A percentile compares a stretch with the other conserved stretches of the same genome.
These are phyloP conservation scores for Xanthoceras sorbifolium DNA, from an alignment of 345 rosid genomes.

Conservation along the genomic window DNA sequence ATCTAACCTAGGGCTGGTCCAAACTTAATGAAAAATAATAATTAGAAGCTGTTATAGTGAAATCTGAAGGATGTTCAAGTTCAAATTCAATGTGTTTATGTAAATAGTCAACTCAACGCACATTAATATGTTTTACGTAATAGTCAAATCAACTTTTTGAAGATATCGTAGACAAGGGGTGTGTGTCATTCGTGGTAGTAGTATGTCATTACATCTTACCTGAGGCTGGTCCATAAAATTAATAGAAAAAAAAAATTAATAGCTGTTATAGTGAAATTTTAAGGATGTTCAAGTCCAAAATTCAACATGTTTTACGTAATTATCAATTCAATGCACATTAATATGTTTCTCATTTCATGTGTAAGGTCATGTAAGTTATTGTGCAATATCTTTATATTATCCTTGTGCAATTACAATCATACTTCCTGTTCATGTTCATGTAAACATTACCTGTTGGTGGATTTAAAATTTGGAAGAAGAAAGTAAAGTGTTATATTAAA, in stretches of 20 bases:
- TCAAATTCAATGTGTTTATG: neutral
- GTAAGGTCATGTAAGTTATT: neutral
- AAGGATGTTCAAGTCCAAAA: neutral
- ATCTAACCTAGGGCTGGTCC: neutral
- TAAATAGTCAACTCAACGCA: neutral
- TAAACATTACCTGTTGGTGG: neutral
- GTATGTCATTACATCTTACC: neutral
- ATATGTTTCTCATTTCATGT: neutral
- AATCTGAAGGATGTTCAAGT: too few relatives aligned
- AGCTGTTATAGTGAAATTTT: too few relatives aligned
- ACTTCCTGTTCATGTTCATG: too few relatives aligned
- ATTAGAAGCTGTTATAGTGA: too few relatives aligned
- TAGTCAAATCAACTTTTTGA: neutral
- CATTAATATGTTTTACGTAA: neutral
- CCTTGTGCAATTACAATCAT: too few relatives aligned
- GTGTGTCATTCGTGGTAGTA: neutral
- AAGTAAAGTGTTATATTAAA: constrained; percentile 3
- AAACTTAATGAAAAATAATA: too few relatives aligned
- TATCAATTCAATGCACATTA: neutral
- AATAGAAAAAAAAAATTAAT: too few relatives aligned
- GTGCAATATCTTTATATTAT: neutral
- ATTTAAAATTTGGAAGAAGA: neutral
- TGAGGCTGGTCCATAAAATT: neutral
- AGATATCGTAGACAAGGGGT: neutral
- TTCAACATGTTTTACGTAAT: neutral